Conservation (phyloP, 345 rosid species). For the Syzygium grande region DNA sequence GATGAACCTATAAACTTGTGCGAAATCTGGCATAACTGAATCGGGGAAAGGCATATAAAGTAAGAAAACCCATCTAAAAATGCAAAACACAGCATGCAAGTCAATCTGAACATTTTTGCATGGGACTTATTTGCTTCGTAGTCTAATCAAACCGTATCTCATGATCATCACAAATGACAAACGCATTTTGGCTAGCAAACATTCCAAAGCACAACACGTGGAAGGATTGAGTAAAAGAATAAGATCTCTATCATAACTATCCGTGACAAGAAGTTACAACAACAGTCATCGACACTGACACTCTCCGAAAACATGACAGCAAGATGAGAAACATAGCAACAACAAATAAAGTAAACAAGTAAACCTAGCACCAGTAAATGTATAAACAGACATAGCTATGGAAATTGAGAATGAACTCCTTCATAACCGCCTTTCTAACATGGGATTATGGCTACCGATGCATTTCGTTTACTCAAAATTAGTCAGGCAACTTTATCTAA, state of each 20-base stretch:
- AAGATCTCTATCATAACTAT: neutral
- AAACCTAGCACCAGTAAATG: neutral
- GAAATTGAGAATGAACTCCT: neutral
- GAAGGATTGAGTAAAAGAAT: neutral
- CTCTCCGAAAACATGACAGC: neutral
- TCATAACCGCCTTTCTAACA: neutral
- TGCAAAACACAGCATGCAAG: neutral
- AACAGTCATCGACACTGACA: neutral
- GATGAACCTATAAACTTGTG: conserved; percentile 85
- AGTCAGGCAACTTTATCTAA: neutral
- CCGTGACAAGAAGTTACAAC: neutral
- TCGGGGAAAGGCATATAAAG: neutral
- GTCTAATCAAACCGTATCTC: neutral
- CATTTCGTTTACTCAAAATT: neutral
- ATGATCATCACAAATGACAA: neutral
- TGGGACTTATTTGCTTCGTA: neutral
- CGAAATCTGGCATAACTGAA: conserved; percentile 83
- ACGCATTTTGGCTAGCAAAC: neutral
- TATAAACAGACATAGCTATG: neutral
- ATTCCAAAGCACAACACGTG: neutral
- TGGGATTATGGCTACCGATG: neutral
- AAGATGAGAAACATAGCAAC: neutral
- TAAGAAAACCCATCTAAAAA: neutral
- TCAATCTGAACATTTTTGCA: neutral
- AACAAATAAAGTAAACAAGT: neutral